These are phyloP conservation scores for Didymellaceae sp. DNA, from an alignment of 2,329 filamentous ascomycete genomes.

Conservation along the genomic window DNA sequence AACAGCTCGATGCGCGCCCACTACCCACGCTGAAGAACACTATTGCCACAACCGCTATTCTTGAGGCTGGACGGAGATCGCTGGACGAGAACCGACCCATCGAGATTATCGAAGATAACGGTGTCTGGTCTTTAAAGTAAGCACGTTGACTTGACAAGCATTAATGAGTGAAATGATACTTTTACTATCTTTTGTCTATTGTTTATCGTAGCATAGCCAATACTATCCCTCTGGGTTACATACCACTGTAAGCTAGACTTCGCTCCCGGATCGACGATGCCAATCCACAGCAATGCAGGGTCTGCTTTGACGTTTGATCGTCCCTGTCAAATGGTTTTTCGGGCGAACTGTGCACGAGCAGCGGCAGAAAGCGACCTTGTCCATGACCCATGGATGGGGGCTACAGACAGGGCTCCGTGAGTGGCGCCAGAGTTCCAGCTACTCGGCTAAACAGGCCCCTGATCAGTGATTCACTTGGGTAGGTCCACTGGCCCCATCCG, in stretches of 20 bases:
- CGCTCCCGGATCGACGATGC: slow-evolving; percentile 10
- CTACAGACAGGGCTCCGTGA: neutral
- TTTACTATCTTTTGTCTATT: neutral
- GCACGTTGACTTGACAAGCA: neutral
- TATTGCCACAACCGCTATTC: slow-evolving; percentile 86
- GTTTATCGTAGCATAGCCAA: too few relatives aligned
- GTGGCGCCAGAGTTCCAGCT: neutral
- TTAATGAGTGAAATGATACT: slow-evolving; percentile 14
- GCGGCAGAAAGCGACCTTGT: neutral
- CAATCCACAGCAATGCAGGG: slow-evolving; percentile 12
- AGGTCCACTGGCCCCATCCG: slow-evolving; percentile 1
- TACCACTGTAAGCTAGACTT: slow-evolving; percentile 3
- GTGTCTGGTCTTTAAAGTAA: slow-evolving; percentile 71
- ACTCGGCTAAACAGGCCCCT: neutral
- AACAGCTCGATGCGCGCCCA: slow-evolving; percentile 78
- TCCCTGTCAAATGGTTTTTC: neutral
- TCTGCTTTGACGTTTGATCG: neutral
- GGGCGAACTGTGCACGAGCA: slow-evolving; percentile 12
- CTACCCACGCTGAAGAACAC: slow-evolving; percentile 89
- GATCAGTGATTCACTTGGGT: neutral
- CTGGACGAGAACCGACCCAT: slow-evolving; percentile 83
- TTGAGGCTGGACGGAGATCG: slow-evolving; percentile 84
- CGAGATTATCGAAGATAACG: slow-evolving; percentile 71
- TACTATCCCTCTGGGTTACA: too few relatives aligned
- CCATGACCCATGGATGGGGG: neutral